Base-by-base conservation (phyloP, 352 stramenopile genomes). In the Pythium insidiosum region DNA sequence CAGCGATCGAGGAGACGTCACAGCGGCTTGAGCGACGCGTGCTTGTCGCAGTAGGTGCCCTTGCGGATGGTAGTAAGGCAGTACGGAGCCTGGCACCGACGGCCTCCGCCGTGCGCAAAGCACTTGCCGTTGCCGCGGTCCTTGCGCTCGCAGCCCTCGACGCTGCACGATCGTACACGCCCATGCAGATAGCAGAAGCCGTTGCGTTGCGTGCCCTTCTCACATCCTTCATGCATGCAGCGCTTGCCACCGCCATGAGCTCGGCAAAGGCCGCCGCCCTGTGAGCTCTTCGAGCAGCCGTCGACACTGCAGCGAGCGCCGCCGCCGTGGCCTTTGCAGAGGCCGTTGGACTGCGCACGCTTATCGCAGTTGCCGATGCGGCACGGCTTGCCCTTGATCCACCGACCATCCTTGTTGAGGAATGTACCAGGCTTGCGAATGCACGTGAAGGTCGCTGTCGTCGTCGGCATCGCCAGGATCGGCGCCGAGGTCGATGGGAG, bases 341-440 rank as follows among this genome's bases (percentile, higher is more conserved):
- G 58, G 5, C 78, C 73, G 31, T 80, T 88, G 10, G 78, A 91
- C 56, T 91, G 78, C 29, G 75, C 78, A 25, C 73, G 69, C 58
- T 88, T 88, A 43, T 88, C 74, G 40, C 77, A 89, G 15, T 61
- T 61, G 47, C 75, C 62, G 53, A 81, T 76, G 39, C 68, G 71
- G 55, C 77, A 90, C 7, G 73, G 74, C 54, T 90, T 90, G 60
- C 77, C 77, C 61, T 89, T 89, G 63, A 89, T 89, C 77, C 77
- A 90, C 2, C 77, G 77, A n/a, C 77, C 77, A 50, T 90, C 77
- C 68, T 90, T 90, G 60, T 90, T 90, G 10, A 90, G 60, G 57
- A 90, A 90, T n/a, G 77, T 90, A 22, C 77, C 77, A 3, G 77
- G 74, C 41, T 85, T 84, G 46, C 77, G 74, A 9, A 76, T 55